phyloP scores from a whole-genome alignment of 2,329 filamentous ascomycete species.

The Cercospora sp. region DNA sequence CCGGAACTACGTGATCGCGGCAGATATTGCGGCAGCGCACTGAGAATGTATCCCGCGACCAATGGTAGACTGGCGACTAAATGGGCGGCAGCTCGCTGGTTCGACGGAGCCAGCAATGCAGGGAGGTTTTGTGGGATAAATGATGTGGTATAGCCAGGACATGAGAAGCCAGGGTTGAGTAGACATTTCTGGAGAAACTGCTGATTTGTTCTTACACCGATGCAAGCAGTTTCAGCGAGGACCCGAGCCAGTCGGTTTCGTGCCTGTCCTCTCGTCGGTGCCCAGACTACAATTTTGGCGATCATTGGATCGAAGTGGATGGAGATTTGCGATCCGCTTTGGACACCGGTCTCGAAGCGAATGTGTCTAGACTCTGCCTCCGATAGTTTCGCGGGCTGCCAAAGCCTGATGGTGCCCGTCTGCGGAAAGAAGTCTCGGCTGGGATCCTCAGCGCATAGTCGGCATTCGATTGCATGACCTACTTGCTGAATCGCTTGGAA shows the following conservation, averaged over 20 bases:
- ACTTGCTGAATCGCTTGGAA: neutral
- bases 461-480: neutral
- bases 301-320: constrained; percentile 6
- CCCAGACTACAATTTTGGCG: constrained; percentile 4
- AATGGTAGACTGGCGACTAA: neutral
- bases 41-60: neutral
- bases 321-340: neutral
- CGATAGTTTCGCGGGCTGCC: neutral
- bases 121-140: neutral
- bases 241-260: neutral
- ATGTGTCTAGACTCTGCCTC: neutral
- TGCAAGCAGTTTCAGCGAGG: neutral
- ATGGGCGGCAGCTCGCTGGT: neutral
- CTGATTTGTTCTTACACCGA: neutral
- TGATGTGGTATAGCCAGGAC: neutral
- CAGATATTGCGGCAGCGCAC: neutral
- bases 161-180: neutral
- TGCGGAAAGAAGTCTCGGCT: neutral
- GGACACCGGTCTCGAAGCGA: neutral
- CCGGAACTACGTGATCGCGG: neutral
- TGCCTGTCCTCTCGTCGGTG: neutral
- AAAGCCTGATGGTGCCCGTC: neutral
- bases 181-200: neutral
- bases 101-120: neutral
- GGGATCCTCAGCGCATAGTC: neutral